These are phyloP conservation scores for Colletotrichum sp. DNA, from an alignment of 2,329 filamentous ascomycete genomes.

Conservation along the genomic window DNA sequence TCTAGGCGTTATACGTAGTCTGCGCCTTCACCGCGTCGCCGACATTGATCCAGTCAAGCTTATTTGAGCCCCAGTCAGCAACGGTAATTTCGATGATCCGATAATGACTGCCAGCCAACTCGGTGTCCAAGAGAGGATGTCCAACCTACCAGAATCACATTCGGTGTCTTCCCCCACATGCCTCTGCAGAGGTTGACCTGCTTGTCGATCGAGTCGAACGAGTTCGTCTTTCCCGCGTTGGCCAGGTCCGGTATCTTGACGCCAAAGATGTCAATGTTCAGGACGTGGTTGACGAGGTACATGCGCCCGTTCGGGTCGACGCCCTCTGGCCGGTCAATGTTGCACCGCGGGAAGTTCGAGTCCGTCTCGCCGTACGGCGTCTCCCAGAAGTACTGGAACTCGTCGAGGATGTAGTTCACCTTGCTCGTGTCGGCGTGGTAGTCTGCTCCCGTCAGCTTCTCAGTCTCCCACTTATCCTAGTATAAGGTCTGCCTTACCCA, in stretches of 20 bases:
- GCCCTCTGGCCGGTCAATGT: constrained; percentile 63
- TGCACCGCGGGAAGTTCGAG: constrained; percentile 66
- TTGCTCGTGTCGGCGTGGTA: constrained; percentile 54
- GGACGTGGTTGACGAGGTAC: constrained; percentile 49
- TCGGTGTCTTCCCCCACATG: constrained; percentile 28
- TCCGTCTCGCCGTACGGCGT: constrained; percentile 71
- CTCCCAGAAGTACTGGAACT: constrained; percentile 74
- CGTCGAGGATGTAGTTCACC: constrained; percentile 67
- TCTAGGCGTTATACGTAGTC: constrained; percentile 41
- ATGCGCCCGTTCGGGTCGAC: constrained; percentile 43
- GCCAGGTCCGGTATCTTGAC: constrained; percentile 39
- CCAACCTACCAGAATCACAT: constrained; percentile 39
- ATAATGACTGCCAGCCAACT: background rate
- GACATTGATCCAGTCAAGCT: constrained; percentile 47
- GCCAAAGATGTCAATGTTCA: constrained; percentile 35
- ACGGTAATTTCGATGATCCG: background rate
- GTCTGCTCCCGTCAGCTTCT: constrained; percentile 49
- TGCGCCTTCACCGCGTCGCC: constrained; percentile 45
- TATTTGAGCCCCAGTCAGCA: constrained; percentile 24
- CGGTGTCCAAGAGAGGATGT: background rate
- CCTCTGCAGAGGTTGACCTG: constrained; percentile 32
- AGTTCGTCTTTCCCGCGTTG: constrained; percentile 38
- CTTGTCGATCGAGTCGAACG: constrained; percentile 30
- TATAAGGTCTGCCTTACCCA: constrained; percentile 50
- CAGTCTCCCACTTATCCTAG: background rate